phyloP scores from a whole-genome alignment of 179 eudicot genomes.

The Silene noctiflora region DNA sequence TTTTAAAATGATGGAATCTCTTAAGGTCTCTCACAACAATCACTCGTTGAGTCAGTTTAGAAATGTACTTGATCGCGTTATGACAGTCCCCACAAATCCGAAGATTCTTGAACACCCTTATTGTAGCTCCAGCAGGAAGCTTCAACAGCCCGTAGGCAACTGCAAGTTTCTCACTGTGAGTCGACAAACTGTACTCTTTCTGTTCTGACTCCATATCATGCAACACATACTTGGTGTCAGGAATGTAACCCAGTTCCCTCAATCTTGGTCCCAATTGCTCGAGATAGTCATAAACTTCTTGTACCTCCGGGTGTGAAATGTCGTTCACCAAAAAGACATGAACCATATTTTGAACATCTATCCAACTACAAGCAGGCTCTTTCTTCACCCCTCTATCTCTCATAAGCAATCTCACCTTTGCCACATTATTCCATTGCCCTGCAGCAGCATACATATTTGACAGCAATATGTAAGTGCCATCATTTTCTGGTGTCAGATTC shows the following conservation, averaged over 20 bases:
- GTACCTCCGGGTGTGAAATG: conserved; percentile 56
- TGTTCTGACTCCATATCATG: conserved; percentile 66
- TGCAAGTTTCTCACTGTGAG: conserved; percentile 77
- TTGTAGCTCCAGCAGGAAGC: conserved; percentile 58
- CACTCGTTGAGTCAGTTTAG: conserved; percentile 49
- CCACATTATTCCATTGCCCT: conserved; percentile 57
- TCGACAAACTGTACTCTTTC: conserved; percentile 51
- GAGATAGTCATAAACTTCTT: conserved; percentile 53
- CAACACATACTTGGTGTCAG: conserved; percentile 53
- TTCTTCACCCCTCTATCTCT: conserved; percentile 73
- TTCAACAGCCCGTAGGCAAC: conserved; percentile 64
- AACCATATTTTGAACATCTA: conserved; percentile 59
- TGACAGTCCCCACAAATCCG: conserved; percentile 75
- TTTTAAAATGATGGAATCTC: conserved; percentile 68
- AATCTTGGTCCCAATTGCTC: conserved; percentile 44
- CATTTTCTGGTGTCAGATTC: conserved; percentile 49
- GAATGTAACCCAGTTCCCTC: conserved; percentile 62
- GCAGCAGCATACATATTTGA: conserved; percentile 61
- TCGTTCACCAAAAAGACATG: conserved; percentile 68
- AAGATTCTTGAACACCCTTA: conserved; percentile 68
- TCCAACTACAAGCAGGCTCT: conserved; percentile 81
- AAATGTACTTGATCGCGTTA: conserved; percentile 62
- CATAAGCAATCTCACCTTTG: conserved; percentile 57
- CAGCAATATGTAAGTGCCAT: conserved; percentile 63
- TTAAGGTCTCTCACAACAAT: conserved; percentile 69